Percentiles rank a stretch among this genome's conserved stretches.
phyloP scores from a whole-genome alignment of 1,284 basidiomycete species.

The Peniophora sp. region DNA sequence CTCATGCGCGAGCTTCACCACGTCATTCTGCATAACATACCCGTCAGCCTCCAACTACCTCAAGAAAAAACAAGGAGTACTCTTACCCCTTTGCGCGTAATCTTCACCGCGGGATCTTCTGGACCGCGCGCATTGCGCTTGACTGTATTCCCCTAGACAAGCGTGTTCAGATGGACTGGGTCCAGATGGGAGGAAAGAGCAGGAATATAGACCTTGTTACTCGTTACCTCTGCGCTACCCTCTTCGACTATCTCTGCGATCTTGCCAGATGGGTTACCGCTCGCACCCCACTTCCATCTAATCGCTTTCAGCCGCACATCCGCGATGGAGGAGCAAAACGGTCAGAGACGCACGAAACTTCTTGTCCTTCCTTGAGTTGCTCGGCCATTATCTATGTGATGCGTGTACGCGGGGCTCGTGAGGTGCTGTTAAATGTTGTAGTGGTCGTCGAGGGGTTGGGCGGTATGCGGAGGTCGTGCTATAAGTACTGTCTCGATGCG shows the following conservation, averaged over 20 bases:
- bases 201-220: constrained; percentile 24
- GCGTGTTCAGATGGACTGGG: neutral
- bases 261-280: neutral
- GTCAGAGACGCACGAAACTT: neutral
- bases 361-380: neutral
- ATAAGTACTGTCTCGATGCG: too few species aligned
- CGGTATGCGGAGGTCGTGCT: too few species aligned
- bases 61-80: too few species aligned
- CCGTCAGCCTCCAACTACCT: too few species aligned
- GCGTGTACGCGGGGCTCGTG: too few species aligned
- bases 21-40: constrained; percentile 26
- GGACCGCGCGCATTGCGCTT: constrained; percentile 23
- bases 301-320: neutral
- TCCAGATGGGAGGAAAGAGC: neutral
- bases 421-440: too few species aligned
- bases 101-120: constrained; percentile 34
- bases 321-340: neutral
- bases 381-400: constrained; percentile 1
- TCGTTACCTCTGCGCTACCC: constrained; percentile 23
- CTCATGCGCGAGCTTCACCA: constrained; percentile 34
- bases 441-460: too few species aligned
- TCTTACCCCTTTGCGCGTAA: constrained; percentile 27
- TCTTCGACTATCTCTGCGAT: neutral
- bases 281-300: constrained; percentile 14
- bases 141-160: constrained; percentile 31